Base-by-base conservation (phyloP, 176 grass and related monocot genomes). In the Triticum monococcum region DNA sequence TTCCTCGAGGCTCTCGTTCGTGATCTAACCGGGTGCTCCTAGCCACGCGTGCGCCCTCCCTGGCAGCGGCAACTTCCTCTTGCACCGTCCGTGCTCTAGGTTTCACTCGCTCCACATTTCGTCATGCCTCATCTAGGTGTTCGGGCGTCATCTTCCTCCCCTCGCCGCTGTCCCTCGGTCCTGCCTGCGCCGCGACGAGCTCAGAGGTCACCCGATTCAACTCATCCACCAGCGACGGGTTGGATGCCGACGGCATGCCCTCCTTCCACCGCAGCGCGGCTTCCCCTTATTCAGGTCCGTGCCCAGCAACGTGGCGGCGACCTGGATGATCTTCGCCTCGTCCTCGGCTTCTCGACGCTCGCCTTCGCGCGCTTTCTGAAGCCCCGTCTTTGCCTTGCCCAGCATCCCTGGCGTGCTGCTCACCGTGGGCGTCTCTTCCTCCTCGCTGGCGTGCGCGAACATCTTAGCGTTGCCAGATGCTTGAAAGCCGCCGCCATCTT, bases 161-260 rank as follows among this genome's bases (percentile, higher is more conserved):
- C 11, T 82, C 64, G 64, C 20, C 23, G 36, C n/a, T 12, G 31
- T 60, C 86, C 56, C 80, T 92, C 9, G 78, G 81, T 90, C 56
- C 77, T 3, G 9, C 73, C 16, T 70, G 65, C 14, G 77, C 81
- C 38, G 5, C 75, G 2, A 70, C 36, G 12, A 97, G 86, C 65
- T 89, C 86, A 1, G 79, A 11, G 56, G 82, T 83, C 22, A 77
- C 33, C 35, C 64, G 40, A 26, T 52, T 90, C 68, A 95, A 31
- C 45, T 97, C 95, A 43, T 86, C 87, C 77, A 85, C 76, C 48
- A 97, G 89, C 46, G 79, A 68, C 22, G 87, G 87, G 67, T 91
- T 81, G 22, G 87, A 82, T 22, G 61, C 14, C 18, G 91, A 68
- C 24, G 79, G 68, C 4, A 33, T 5, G 0, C 20, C 73, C 82